Evolutionary conservation across 2,329 filamentous ascomycete genomes (phyloP).

Genomic region (Boeremia lycopersici): DNA sequence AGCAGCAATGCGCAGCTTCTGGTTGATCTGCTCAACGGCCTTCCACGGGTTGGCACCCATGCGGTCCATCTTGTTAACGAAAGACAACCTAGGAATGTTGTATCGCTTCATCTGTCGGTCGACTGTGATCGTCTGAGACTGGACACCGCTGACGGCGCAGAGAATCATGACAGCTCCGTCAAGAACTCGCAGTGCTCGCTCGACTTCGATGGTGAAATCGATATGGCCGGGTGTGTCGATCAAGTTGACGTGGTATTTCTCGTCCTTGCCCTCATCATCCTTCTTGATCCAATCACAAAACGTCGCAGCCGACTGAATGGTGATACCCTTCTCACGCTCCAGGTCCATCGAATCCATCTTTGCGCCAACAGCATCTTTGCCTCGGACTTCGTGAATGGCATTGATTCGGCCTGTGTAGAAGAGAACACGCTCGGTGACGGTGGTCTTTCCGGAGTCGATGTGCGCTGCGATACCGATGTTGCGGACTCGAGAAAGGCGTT

Average conservation of each 20-base stretch:
- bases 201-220: conserved; percentile 98
- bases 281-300: conserved; percentile 97
- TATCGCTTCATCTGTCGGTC: conserved; percentile 99
- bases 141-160: conserved; percentile 94
- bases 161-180: conserved; percentile 99
- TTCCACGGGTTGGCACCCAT: conserved; percentile 99
- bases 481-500: conserved; percentile 78
- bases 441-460: conserved; percentile 98
- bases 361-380: conserved; percentile 91
- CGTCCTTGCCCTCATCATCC: conserved; percentile 71
- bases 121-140: conserved; percentile 97
- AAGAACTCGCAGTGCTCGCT: conserved; percentile 89
- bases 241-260: conserved; percentile 96
- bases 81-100: conserved; percentile 92
- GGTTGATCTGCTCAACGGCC: conserved; percentile 95
- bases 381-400: conserved; percentile 94
- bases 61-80: conserved; percentile 99
- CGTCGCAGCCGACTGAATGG: conserved; percentile 96
- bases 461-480: conserved; percentile 99
- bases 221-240: conserved; percentile 99
- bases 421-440: conserved; percentile 91
- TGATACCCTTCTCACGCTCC: conserved; percentile 97
- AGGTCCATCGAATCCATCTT: conserved; percentile 99
- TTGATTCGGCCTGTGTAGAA: conserved; percentile 99
- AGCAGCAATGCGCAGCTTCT: conserved; percentile 89